These are phyloP conservation scores for Saccharomyces hybrid DNA, from an alignment of 1,139 yeast genomes.

Conservation along the genomic window DNA sequence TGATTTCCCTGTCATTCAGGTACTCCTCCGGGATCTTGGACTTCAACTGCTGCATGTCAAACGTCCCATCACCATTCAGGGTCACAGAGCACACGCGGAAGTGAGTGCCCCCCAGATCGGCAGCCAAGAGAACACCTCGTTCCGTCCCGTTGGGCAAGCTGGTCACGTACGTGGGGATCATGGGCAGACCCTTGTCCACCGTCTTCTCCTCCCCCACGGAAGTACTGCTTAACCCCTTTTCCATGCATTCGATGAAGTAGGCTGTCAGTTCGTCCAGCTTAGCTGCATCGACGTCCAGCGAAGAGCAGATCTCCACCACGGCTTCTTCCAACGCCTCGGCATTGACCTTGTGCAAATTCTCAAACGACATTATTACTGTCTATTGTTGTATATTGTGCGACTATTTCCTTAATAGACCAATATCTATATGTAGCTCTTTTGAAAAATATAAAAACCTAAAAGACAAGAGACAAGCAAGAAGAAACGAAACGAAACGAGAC, in stretches of 20 bases:
- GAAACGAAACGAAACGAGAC: neutral
- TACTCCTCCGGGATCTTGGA: constrained; percentile 65
- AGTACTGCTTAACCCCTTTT: constrained; percentile 47
- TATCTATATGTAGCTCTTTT: neutral
- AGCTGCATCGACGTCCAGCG: constrained; percentile 49
- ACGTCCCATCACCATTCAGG: constrained; percentile 75
- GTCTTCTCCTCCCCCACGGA: constrained; percentile 34
- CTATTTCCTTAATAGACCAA: neutral
- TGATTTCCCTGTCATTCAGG: constrained; percentile 41
- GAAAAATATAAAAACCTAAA: neutral
- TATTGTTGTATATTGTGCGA: neutral
- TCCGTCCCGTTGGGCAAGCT: constrained; percentile 77
- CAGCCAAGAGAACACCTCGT: constrained; percentile 68
- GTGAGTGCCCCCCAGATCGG: constrained; percentile 87
- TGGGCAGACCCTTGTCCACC: constrained; percentile 48
- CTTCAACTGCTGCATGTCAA: constrained; percentile 63
- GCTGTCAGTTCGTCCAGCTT: constrained; percentile 52
- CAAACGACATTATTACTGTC: constrained; percentile 24
- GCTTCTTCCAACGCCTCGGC: constrained; percentile 25
- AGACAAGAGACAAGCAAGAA: neutral
- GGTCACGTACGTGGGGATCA: constrained; percentile 85
- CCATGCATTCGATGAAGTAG: constrained; percentile 56
- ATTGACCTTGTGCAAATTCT: constrained; percentile 22
- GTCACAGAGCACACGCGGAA: constrained; percentile 82
- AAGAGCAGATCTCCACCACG: constrained; percentile 45